Evolutionary conservation across 768 basidiomycete species (phyloP), one percentile per base, ranked within the genome.

Genomic region (Suillus variegatus): DNA sequence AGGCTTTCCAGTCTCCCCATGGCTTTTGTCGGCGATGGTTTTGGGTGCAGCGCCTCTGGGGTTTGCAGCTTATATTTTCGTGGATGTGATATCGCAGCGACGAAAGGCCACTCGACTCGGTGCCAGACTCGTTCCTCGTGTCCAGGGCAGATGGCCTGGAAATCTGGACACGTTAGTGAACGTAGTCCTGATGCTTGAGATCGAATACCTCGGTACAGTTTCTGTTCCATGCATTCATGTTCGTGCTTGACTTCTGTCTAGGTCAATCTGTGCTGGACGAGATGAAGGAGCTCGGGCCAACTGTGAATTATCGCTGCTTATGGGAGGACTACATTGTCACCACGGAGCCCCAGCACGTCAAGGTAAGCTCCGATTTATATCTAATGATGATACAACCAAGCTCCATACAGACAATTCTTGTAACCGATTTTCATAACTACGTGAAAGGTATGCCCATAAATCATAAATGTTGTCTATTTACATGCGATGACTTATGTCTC

Each of bases 351-450:
- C 43, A 43, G 18, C 43, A 43, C 43, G 18, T 43, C 0, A 43
- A 43, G 43, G 43, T 16, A 43, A 18, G 43, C 43, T 43, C 14
- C 43, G 18, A 18, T 7, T 6, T 43, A 18, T 43, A 18, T 6
- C 18, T 1, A 6, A 18, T 18, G 7, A 43, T 0, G 18, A 16
- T 3, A 1, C 6, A 43, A 43, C 14, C 43, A 14, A 18, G 18
- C 43, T 16, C 7, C 5, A 43, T 1, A 0, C 10, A 43, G 43
- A 18, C 43, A 2, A 43, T 43, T 16, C 43, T 43, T 3, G 43
- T 6, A 1, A 82, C 82, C 1, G 77, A 84, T 36, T 84, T 84
- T 66, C 65, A 72, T 6, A 78, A 75, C 63, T 84, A 74, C 49
- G 78, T 78, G 64, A 84, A 84, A 75, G 83, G 84, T 79, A 49